Conservation (phyloP, 257 asterid genomes). For the Solanum sitiens region DNA sequence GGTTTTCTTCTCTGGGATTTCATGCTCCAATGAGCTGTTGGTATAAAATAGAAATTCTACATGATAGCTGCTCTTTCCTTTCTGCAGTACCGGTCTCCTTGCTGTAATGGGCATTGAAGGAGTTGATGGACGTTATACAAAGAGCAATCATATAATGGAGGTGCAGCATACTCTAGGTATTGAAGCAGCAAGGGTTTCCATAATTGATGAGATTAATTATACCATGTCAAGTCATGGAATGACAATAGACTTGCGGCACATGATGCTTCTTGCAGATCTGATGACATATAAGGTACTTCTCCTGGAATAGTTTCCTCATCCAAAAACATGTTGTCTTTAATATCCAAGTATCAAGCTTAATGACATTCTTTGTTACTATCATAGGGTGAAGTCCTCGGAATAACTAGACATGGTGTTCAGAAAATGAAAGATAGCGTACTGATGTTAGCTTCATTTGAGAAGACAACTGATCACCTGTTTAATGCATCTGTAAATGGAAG, state of each 20-base stretch:
- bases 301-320: not conserved
- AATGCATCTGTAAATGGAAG: conserved; percentile 77
- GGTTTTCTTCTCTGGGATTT: not conserved
- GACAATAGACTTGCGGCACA: conserved; percentile 87
- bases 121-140: conserved; percentile 55
- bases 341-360: not conserved
- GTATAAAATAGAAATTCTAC: not conserved
- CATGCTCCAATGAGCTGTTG: not conserved
- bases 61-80: not conserved
- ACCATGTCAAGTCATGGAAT: conserved; percentile 80
- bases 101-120: conserved; percentile 92
- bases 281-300: conserved; percentile 76
- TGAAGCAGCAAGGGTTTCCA: conserved; percentile 78
- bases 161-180: conserved; percentile 67
- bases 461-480: conserved; percentile 79
- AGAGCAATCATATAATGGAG: conserved; percentile 68
- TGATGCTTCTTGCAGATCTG: conserved; percentile 95
- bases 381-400: conserved; percentile 94
- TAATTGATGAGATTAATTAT: conserved; percentile 61
- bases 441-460: conserved; percentile 93
- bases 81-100: conserved; percentile 68
- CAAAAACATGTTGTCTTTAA: not conserved
- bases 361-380: not conserved
- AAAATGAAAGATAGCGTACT: conserved; percentile 84
- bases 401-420: conserved; percentile 74